Evolutionary conservation across 2,329 filamentous ascomycete species (phyloP), one percentile per base, ranked within the genome.

Genomic region (Pseudonectria buxi): DNA sequence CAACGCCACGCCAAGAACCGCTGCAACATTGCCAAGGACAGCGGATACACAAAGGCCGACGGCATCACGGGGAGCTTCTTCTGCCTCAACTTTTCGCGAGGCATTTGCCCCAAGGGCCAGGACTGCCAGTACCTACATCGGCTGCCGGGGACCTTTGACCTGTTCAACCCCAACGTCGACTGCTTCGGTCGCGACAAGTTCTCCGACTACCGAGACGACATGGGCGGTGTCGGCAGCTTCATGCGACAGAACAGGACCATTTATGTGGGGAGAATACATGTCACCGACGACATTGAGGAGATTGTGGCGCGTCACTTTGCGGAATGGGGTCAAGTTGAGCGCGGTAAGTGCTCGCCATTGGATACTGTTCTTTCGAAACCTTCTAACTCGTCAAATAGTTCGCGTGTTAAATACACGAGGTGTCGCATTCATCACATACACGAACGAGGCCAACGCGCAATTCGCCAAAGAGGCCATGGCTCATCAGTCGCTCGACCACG

Each of bases 391-490:
- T 4, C 29, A 10, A 15, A 3, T 31, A 68, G 64, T 83, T 30
- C 81, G 92, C 18, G 90, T 96, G 3, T 68, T 98, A 11, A 95
- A 94, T 38, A 81, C 79, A 1, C 70, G 90, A 27, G 94, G 92
- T 36, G 92, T 98, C 14, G 94, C 82, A 0, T 98, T 98, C 59
- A 81, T 98, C 37, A 98, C 94, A 9, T 96, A 96, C 57, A 75
- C 77, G 15, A 95, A 95, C 57, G 86, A 95, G 56, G 81, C 85
- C 28, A 94, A 92, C 51, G 82, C 84, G 3, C 83, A 94, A 57
- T 95, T 95, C 51, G 88, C 88, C 4, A 90, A 90, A 57, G 88
- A 95, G 61, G 86, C 92, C 1, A 96, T 98, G 90, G 86, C 87
- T 5, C 87, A 95, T 56, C 92, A 98, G 64, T 78, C 80, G 1